These are phyloP conservation scores for Sphaerostilbella broomeana DNA, from an alignment of 2,329 filamentous ascomycete genomes.

Conservation along the genomic window DNA sequence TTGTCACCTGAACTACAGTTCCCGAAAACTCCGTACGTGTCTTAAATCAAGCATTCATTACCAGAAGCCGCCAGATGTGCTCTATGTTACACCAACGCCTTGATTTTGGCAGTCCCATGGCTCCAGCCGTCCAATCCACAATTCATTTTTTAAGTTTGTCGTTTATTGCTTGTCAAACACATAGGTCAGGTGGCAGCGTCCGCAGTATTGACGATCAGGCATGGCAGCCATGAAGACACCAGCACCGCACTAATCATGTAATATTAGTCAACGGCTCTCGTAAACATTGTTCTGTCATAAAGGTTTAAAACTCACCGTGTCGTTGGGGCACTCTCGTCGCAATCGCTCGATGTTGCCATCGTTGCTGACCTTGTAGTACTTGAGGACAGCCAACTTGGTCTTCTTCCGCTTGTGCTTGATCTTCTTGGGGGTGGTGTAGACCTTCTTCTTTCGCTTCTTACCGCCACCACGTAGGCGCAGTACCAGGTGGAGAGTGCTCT, in stretches of 20 bases:
- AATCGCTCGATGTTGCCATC: conserved; percentile 99
- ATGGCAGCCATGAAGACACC: conserved; percentile 99
- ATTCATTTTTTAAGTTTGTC: conserved; percentile 25
- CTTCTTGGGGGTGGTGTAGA: conserved; percentile 99
- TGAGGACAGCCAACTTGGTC: conserved; percentile 99
- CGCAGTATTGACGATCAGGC: conserved; percentile 98
- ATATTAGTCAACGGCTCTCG: not conserved
- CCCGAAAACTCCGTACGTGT: conserved; percentile 14
- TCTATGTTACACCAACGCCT: conserved; percentile 40
- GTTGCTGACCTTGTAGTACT: conserved; percentile 99
- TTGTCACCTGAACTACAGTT: conserved; percentile 13
- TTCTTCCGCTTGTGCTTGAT: conserved; percentile 99
- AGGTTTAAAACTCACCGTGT: conserved; percentile 58
- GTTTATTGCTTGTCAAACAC: conserved; percentile 62
- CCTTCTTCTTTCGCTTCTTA: conserved; percentile 99
- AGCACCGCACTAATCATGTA: conserved; percentile 71
- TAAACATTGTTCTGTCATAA: not conserved
- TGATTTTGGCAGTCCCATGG: conserved; percentile 26
- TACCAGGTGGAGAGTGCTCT: conserved; percentile 96
- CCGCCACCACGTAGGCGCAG: conserved; percentile 95
- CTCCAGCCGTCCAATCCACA: conserved; percentile 25
- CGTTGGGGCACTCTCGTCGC: conserved; percentile 90
- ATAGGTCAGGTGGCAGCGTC: conserved; percentile 66
- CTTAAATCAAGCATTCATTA: conserved; percentile 33
- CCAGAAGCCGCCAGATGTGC: conserved; percentile 34